Conservation (phyloP, 2,329 filamentous ascomycete species). For the Elsinoe ampelina region DNA sequence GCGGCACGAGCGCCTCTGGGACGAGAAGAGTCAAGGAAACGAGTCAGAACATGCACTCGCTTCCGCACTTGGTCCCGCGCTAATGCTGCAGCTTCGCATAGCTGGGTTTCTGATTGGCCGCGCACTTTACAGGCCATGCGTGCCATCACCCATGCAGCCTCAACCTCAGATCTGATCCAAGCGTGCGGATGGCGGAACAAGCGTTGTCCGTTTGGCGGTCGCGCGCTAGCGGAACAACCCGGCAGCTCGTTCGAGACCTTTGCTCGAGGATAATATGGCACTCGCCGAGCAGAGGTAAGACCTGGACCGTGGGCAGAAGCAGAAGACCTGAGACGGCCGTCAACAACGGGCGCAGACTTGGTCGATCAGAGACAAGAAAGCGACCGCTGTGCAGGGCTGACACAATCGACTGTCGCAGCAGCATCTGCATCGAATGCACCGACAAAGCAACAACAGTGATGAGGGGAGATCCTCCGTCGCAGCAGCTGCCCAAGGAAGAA, state of each 20-base stretch:
- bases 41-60: slow-evolving; percentile 12
- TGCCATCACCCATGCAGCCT: slow-evolving; percentile 11
- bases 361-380: neutral
- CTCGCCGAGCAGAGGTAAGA: neutral
- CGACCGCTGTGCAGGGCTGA: neutral
- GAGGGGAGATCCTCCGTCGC: neutral
- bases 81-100: slow-evolving; percentile 13
- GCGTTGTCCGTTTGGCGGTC: slow-evolving; percentile 6
- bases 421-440: neutral
- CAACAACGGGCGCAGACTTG: neutral
- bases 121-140: neutral
- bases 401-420: neutral
- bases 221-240: slow-evolving; percentile 10
- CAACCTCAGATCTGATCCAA: slow-evolving; percentile 12
- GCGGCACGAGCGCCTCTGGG: slow-evolving; percentile 4
- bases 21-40: neutral
- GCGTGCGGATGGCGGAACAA: slow-evolving; percentile 12
- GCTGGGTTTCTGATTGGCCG: neutral
- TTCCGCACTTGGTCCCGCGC: slow-evolving; percentile 6
- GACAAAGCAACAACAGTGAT: neutral
- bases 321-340: neutral
- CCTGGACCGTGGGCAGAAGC: slow-evolving; percentile 1
- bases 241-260: slow-evolving; percentile 7
- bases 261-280: neutral
- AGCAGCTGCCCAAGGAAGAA: neutral